Conservation (phyloP, 306 rosid genomes). For the Luffa acutangula region DNA sequence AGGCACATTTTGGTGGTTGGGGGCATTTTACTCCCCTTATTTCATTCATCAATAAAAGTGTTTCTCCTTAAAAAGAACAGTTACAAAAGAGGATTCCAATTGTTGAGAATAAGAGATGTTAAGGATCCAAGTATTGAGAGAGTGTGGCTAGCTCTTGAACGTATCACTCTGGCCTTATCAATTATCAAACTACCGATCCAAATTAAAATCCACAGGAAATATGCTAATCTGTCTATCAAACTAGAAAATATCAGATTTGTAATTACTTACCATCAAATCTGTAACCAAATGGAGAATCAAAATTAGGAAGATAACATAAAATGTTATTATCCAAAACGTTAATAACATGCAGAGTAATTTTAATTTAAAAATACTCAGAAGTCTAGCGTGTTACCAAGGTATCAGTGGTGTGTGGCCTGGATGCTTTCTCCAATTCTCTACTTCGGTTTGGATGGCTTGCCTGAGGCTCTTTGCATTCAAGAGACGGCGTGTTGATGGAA, state of each 20-base stretch:
- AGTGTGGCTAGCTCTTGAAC: neutral
- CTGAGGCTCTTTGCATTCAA: slow-evolving; percentile 30
- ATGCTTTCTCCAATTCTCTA: slow-evolving; percentile 40
- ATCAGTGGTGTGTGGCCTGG: slow-evolving; percentile 22
- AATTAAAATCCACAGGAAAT: neutral
- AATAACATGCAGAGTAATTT: neutral
- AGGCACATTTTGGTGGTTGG: too few species aligned
- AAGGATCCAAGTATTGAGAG: neutral
- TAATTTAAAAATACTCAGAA: neutral
- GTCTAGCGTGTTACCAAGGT: slow-evolving; percentile 35
- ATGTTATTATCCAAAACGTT: neutral
- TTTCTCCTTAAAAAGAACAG: neutral
- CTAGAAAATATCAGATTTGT: neutral
- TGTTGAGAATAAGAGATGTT: neutral
- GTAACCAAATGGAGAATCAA: neutral
- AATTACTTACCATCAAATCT: neutral
- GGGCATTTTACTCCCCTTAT: too few species aligned
- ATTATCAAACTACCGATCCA: neutral
- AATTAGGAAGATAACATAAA: neutral
- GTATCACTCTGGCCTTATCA: neutral
- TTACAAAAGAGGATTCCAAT: neutral
- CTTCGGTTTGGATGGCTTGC: slow-evolving; percentile 28
- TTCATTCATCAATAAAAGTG: too few species aligned
- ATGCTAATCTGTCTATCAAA: neutral
- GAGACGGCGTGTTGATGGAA: slow-evolving; percentile 25